Percentiles rank a stretch among this genome's conserved stretches.
Conservation (phyloP, 176 grass and related monocot genomes). For the Eragrostis curvula region DNA sequence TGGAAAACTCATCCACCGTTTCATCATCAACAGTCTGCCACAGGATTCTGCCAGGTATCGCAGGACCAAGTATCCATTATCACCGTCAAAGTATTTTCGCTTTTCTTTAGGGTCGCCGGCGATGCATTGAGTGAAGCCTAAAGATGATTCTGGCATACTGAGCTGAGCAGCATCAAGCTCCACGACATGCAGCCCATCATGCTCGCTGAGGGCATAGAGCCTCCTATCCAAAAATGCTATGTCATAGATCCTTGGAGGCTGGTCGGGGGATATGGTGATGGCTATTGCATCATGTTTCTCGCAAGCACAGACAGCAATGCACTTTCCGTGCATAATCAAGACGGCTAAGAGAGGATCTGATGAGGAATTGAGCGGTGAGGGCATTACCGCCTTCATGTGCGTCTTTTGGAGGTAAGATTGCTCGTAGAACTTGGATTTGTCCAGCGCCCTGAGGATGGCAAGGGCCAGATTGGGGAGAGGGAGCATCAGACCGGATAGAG, state of each 20-base stretch:
- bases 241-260: not conserved
- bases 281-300: not conserved
- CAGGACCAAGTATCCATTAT: not conserved
- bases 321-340: not conserved
- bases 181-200: not conserved
- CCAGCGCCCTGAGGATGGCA: not conserved
- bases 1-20: conserved; percentile 5
- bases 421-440: not conserved
- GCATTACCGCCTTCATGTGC: not conserved
- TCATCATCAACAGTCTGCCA: conserved; percentile 4
- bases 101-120: not conserved
- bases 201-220: not conserved
- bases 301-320: not conserved
- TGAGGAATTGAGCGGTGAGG: not conserved
- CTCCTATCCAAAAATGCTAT: not conserved
- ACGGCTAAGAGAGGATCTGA: not conserved
- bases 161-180: not conserved
- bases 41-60: not conserved
- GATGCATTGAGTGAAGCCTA: not conserved
- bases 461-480: not conserved
- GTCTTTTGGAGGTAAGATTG: too few relatives aligned
- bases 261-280: too few relatives aligned
- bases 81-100: too few relatives aligned
- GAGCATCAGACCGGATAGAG: not conserved
- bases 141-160: not conserved